Base-by-base conservation (phyloP, 352 stramenopile genomes). In the Elongisporangium senticosum region DNA sequence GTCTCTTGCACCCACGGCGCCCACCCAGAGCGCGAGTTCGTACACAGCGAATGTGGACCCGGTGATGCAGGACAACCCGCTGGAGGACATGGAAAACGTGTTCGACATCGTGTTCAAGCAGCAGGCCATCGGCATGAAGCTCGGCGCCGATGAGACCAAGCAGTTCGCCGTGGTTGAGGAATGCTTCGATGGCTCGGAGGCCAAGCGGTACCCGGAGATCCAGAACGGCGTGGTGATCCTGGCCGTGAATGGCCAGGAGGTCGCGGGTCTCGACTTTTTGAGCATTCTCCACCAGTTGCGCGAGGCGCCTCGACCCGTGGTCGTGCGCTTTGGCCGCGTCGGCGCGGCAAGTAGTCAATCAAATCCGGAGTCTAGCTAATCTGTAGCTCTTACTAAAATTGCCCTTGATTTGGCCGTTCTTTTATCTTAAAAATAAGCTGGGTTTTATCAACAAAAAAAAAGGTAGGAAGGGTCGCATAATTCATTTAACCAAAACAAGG, bases 21-120 rank as follows among this genome's bases (percentile, higher is more conserved):
- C n/a, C n/a, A n/a, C n/a, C n/a, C n/a, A n/a, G n/a, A n/a, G n/a
- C n/a, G n/a, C n/a, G n/a, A n/a, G n/a, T n/a, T n/a, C n/a, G n/a
- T n/a, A n/a, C n/a, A n/a, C n/a, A n/a, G n/a, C n/a, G n/a, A n/a
- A n/a, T n/a, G n/a, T n/a, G n/a, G n/a, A n/a, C n/a, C n/a, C n/a
- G 21, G 57, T 39, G 37, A 62, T 17, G 53, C 59, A 58, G 21
- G 62, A 67, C 10, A 86, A 79, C 6, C 55, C 61, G 5, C 48
- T 89, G 21, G 72, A 92, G 43, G 72, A 75, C 20, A 81, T 93
- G 65, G 77, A 91, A 20, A 84, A 83, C 49, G 74, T 92, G 13
- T 93, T 93, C 49, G 83, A 93, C 58, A 84, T 93, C 63, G 83
- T 93, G 37, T 93, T 93, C 70, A 90, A 89, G 66, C 81, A 93